Evolutionary conservation across 2,329 filamentous ascomycete genomes (phyloP).

Genomic region (Teratosphaeria epicoccoides): DNA sequence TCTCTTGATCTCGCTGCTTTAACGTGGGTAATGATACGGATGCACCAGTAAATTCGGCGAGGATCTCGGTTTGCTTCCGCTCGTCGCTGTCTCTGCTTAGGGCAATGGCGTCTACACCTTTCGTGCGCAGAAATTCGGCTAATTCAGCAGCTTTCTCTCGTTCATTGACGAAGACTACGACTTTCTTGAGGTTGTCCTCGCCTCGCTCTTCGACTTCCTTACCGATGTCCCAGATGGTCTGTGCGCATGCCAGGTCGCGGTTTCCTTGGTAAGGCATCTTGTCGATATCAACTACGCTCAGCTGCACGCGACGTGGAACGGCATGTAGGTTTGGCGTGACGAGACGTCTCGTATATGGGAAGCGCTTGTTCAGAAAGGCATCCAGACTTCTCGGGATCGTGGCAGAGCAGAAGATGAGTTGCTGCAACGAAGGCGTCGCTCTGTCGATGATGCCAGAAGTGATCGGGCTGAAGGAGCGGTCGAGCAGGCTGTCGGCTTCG

Average conservation of each 20-base stretch:
- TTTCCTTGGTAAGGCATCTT: conserved; percentile 91
- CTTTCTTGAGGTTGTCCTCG: conserved; percentile 52
- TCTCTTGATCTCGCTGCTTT: neutral
- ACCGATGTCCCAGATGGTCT: conserved; percentile 88
- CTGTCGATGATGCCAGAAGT: conserved; percentile 77
- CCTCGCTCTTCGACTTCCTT: conserved; percentile 57
- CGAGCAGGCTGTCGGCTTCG: conserved; percentile 91
- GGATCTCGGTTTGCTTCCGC: conserved; percentile 63
- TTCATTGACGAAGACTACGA: conserved; percentile 95
- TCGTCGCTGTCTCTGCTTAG: conserved; percentile 76
- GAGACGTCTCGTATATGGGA: conserved; percentile 72
- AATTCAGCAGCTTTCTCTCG: conserved; percentile 78
- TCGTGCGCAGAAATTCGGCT: conserved; percentile 64
- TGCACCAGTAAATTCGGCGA: conserved; percentile 59
- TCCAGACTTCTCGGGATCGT: conserved; percentile 90
- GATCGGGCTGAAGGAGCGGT: conserved; percentile 78
- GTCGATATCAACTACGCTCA: conserved; percentile 84
- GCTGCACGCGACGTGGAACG: conserved; percentile 85
- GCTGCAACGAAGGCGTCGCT: conserved; percentile 66
- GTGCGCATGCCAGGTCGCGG: conserved; percentile 84
- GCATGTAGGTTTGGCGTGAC: conserved; percentile 94
- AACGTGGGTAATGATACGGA: conserved; percentile 1
- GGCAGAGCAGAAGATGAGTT: conserved; percentile 86
- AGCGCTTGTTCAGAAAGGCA: conserved; percentile 67
- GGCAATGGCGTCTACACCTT: conserved; percentile 80